Conservation (phyloP, 2,329 filamentous ascomycete genomes). For the Cladophialophora bantiana region DNA sequence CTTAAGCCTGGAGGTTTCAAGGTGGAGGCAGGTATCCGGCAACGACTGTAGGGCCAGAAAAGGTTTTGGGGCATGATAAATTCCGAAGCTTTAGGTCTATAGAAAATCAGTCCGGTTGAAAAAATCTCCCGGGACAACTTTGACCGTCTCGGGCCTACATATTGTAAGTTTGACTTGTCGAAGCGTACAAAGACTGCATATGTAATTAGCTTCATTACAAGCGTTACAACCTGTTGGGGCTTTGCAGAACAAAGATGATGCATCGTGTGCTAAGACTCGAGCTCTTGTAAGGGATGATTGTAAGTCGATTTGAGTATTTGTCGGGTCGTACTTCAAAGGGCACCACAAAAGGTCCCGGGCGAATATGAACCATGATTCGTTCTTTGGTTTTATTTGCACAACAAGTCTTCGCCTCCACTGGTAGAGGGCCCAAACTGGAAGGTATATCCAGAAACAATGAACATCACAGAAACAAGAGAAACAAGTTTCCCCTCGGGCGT, state of each 20-base stretch:
- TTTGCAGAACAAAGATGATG: not conserved
- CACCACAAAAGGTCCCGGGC: too few relatives aligned
- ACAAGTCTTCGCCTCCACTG: not conserved
- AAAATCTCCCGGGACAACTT: not conserved
- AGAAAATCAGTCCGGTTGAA: not conserved
- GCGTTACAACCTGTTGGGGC: not conserved
- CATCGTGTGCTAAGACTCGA: not conserved
- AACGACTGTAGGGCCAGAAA: not conserved
- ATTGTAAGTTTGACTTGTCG: not conserved
- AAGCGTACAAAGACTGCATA: not conserved
- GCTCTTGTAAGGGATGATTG: not conserved
- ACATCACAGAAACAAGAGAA: not conserved
- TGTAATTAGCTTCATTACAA: not conserved
- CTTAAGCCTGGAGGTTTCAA: not conserved
- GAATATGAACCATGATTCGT: not conserved
- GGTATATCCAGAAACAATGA: not conserved
- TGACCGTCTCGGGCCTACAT: not conserved
- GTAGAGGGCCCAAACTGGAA: not conserved
- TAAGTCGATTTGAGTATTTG: too few relatives aligned
- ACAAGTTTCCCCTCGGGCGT: not conserved
- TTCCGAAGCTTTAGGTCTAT: not conserved
- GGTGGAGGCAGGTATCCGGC: not conserved
- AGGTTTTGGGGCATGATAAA: not conserved
- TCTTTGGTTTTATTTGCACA: not conserved
- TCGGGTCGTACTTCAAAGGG: too few relatives aligned